Conservation (phyloP, 306 rosid species). For the Senna siamea region DNA sequence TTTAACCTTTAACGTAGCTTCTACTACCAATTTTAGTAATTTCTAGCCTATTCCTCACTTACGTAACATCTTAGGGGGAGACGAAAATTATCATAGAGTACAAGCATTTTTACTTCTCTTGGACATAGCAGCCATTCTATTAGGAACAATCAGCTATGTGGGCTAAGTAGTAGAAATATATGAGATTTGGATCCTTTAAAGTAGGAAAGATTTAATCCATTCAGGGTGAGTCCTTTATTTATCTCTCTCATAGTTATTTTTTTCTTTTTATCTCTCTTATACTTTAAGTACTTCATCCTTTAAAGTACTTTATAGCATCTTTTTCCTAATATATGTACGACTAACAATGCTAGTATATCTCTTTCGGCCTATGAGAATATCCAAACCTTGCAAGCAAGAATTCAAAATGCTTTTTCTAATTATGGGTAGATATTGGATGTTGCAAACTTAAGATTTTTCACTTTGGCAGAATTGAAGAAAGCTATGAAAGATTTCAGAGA, state of each 20-base stretch:
- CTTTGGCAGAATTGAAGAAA: constrained; percentile 61
- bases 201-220: no score
- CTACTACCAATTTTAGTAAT: background rate
- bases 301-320: no score
- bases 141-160: constrained; percentile 37
- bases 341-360: no score
- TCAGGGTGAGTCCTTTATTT: no score
- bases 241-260: no score
- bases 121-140: constrained; percentile 44
- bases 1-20: no score
- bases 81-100: no score
- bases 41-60: constrained; percentile 13
- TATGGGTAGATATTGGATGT: constrained; percentile 66
- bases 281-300: no score
- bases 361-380: no score
- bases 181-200: no score
- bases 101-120: constrained; percentile 40
- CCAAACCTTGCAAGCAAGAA: constrained; percentile 57
- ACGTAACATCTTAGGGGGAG: constrained; percentile 34
- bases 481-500: constrained; percentile 74
- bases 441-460: constrained; percentile 62
- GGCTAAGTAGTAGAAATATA: constrained; percentile 43
- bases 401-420: constrained; percentile 54
- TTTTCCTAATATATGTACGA: no score
- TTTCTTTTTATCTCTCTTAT: no score